Base-by-base conservation (phyloP, 768 basidiomycete species). In the Saitozyma podzolica region DNA sequence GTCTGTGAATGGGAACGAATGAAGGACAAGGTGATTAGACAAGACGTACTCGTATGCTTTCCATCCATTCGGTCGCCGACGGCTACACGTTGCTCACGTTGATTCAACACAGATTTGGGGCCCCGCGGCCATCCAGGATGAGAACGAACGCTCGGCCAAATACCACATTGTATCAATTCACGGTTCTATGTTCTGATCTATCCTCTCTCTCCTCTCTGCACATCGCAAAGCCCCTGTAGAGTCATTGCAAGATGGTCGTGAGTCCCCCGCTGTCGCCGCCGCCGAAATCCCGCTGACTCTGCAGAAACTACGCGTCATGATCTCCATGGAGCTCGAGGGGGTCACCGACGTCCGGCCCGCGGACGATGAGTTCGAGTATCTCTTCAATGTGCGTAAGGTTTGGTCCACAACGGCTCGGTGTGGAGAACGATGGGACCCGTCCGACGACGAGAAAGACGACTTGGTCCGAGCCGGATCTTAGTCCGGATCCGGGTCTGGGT, bases 261-360 rank as follows among this genome's bases (percentile, higher is more conserved):
- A 41, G 61, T 61, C 11, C 10, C 40, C 9, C 45, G 9, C 8
- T 9, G 37, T 49, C 40, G 9, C 45, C 11, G 45, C 45, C 45
- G 11, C n/a, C 13, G 2, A 47, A 29, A 2, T 8, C 16, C 19
- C 16, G 50, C 55, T 62, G 48, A 62, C 14, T n/a, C 40, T 16
- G 9, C 56, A 79, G 78, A 79, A 79, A 75, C 59, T 79, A 17
- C 62, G 62, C 50, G 67, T 79, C 1, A 56, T 55, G 19, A 66
- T 79, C 42, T 68, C 73, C 50, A 75, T 79, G 75, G 76, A 79
- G 56, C 54, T 78, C 16, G 78, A 79, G 52, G 77, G 77, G 39
- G 73, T 78, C 8, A 79, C 70, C 11, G 70, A 79, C 6, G 66
- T 79, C 40, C 56, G 40, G 10, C 78, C 78, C 1, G 54, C 54